Evolutionary conservation across 345 rosid species (phyloP), one percentile per base, ranked within the genome.

Genomic region (Pugionium dolabratum): DNA sequence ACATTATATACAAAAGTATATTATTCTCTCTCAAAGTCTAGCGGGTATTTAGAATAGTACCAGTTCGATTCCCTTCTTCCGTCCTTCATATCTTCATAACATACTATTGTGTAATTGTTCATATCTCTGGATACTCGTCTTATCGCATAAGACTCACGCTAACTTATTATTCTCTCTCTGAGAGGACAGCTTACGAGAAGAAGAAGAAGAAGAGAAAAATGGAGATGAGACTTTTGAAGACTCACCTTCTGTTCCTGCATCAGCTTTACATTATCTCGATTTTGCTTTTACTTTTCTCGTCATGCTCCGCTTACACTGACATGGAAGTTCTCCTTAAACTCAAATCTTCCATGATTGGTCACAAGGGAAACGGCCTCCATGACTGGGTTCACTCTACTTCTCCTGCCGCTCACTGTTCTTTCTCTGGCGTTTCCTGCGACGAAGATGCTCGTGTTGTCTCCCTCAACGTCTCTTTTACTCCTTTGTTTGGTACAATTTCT

Each of bases 381-480:
- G 86, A 93, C 71, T 93, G 98, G 98, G 18, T 9, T 35, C 52
- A 73, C n/a, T 76, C 88, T 1, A 0, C 69, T 27, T 79, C 85
- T 9, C 70, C 85, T 0, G 44, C 73, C 2, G 75, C 87, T 48
- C 98, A 93, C 69, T 93, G 98, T 58, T 80, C 63, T 56, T 93
- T 90, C 83, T 76, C 94, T 25, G 97, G 98, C 5, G 91, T 93
- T n/a, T 30, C 75, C 1, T 93, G 98, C 53, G 88, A 82, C 57
- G 58, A 2, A 1, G 73, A 76, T 26, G 70, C 59, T 3, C 82
- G 89, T 2, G 90, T 93, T 8, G 76, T 86, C 9, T 79, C 96
- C 51, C 78, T 93, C 3, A 78, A 84, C 75, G 70, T 88, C 51
- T 79, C 90, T 0, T 83, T 67, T 28, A 40, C 67, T 58, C 75